These are phyloP conservation scores for Fonsecaea nubica DNA, from an alignment of 2,329 filamentous ascomycete species.

Conservation along the genomic window DNA sequence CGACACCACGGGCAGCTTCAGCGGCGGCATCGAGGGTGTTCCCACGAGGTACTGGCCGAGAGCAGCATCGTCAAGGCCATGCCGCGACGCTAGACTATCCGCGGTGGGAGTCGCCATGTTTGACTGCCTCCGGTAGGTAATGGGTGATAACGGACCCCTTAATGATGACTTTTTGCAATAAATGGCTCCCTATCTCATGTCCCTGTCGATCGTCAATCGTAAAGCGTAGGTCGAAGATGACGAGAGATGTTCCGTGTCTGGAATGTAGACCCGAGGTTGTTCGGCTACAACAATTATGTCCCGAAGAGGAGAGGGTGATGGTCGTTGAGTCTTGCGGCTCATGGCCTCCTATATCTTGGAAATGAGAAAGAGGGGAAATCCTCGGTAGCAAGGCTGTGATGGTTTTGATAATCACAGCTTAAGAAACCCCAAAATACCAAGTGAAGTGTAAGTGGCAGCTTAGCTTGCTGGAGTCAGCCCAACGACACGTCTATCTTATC, in stretches of 20 bases:
- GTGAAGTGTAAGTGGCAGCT: too few relatives aligned
- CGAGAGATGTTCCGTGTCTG: neutral
- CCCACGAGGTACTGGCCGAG: conserved; percentile 23
- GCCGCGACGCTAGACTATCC: conserved; percentile 8
- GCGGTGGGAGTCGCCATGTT: conserved; percentile 11
- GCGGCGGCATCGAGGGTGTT: conserved; percentile 15
- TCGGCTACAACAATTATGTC: neutral
- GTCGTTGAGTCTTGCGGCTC: neutral
- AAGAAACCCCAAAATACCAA: neutral
- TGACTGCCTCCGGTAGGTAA: neutral
- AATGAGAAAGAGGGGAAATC: neutral
- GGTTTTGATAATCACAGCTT: neutral
- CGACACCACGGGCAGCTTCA: conserved; percentile 28
- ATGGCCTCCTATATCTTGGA: neutral
- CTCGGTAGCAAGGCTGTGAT: neutral
- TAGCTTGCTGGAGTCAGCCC: neutral
- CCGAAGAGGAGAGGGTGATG: neutral
- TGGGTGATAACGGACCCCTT: too few relatives aligned
- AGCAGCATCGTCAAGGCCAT: conserved; percentile 28
- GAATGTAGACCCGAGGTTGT: neutral
- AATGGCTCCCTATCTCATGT: neutral
- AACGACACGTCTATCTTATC: neutral
- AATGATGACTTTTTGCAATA: neutral
- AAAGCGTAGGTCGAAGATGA: neutral
- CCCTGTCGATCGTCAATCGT: neutral